Percentiles rank a stretch among this genome's conserved stretches.
These are phyloP conservation scores for Verticillium dahliae DNA, from an alignment of 2,329 filamentous ascomycete genomes.

Conservation along the genomic window DNA sequence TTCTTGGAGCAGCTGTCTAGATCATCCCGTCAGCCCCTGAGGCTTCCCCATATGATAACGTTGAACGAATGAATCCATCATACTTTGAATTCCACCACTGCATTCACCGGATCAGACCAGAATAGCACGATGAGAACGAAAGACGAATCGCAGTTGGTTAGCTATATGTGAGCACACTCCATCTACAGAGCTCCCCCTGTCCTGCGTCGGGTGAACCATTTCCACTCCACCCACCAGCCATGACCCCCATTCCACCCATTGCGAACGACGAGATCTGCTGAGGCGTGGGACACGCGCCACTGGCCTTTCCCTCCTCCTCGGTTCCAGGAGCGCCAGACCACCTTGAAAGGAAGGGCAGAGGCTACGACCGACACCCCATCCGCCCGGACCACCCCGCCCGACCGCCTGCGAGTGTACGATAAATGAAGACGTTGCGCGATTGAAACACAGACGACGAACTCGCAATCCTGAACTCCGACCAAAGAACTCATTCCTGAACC, in stretches of 20 bases:
- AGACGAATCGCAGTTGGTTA: slow-evolving; percentile 7
- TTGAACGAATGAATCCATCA: too few relatives aligned
- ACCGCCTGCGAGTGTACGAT: neutral
- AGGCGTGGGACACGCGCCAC: neutral
- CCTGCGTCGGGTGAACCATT: slow-evolving; percentile 1
- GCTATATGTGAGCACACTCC: slow-evolving; percentile 8
- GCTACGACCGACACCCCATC: neutral
- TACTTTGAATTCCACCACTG: too few relatives aligned
- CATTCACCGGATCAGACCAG: too few relatives aligned
- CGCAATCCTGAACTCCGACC: slow-evolving; percentile 14
- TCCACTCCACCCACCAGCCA: slow-evolving; percentile 3
- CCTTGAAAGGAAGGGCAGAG: neutral
- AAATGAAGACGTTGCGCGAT: neutral
- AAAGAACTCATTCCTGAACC: slow-evolving; percentile 9
- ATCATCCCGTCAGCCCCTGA: too few relatives aligned
- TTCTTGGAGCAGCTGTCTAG: too few relatives aligned
- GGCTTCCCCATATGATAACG: too few relatives aligned
- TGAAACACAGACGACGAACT: neutral
- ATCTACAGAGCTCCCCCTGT: slow-evolving; percentile 11
- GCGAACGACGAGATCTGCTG: slow-evolving; percentile 2
- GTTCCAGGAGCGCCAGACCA: neutral
- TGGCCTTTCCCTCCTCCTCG: neutral
- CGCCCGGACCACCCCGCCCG: neutral
- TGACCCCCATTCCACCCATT: slow-evolving; percentile 6
- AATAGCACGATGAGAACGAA: neutral